These are phyloP conservation scores for Beauveria australis DNA, from an alignment of 2,329 filamentous ascomycete species.

Conservation along the genomic window DNA sequence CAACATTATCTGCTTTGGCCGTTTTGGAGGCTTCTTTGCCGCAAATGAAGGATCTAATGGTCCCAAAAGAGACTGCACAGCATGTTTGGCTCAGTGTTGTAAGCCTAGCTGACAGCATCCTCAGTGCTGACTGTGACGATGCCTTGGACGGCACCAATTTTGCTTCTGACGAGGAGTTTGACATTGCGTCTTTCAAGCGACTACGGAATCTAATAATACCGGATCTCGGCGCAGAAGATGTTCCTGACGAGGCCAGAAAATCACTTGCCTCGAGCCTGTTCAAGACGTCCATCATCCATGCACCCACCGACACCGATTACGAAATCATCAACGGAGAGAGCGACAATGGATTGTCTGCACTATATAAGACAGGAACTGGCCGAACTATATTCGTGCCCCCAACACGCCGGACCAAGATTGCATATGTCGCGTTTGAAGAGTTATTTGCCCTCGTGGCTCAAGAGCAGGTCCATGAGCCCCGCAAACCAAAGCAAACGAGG, in stretches of 20 bases:
- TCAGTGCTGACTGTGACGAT: conserved; percentile 51
- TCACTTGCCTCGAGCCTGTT: conserved; percentile 72
- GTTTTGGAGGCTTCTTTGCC: conserved; percentile 61
- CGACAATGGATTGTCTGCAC: conserved; percentile 42
- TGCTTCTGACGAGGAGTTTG: conserved; percentile 66
- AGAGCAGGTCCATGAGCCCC: conserved; percentile 27
- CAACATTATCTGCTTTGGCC: conserved; percentile 61
- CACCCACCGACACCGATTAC: conserved; percentile 46
- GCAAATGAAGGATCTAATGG: conserved; percentile 42
- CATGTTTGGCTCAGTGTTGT: conserved; percentile 65
- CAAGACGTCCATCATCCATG: conserved; percentile 71
- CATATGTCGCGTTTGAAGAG: conserved; percentile 73
- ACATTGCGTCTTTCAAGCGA: conserved; percentile 64
- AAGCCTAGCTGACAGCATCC: conserved; percentile 58
- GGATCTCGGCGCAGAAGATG: conserved; percentile 54
- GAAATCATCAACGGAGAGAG: conserved; percentile 39
- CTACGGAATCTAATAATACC: conserved; percentile 68
- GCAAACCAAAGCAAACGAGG: conserved; percentile 20
- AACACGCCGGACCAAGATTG: conserved; percentile 60
- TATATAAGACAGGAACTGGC: conserved; percentile 61
- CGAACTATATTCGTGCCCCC: conserved; percentile 62
- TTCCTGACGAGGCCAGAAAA: conserved; percentile 60
- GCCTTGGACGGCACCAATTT: conserved; percentile 41
- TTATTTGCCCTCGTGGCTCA: conserved; percentile 60
- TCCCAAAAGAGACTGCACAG: conserved; percentile 38